Percentiles rank a stretch among this genome's conserved stretches.
These are phyloP conservation scores for Seminavis robusta DNA, from an alignment of 108 stramenopile species.

Conservation along the genomic window DNA sequence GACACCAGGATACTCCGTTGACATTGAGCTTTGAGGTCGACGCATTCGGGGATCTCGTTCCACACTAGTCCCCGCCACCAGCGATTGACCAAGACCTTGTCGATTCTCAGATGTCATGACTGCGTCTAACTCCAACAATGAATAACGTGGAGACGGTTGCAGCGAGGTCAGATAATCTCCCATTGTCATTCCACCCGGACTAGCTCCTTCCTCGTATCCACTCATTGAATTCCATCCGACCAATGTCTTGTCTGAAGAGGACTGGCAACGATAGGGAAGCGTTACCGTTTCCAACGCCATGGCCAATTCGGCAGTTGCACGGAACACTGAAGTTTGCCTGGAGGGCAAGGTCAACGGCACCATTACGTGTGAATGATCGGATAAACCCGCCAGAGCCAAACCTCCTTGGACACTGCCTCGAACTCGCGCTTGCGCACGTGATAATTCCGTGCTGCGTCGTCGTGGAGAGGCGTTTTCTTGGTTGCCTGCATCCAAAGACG, in stretches of 20 bases:
- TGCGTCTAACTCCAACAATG: slow-evolving; percentile 63
- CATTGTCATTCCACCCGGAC: slow-evolving; percentile 49
- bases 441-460: slow-evolving; percentile 20
- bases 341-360: slow-evolving; percentile 37
- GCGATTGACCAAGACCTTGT: slow-evolving; percentile 19
- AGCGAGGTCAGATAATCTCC: slow-evolving; percentile 58
- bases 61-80: slow-evolving; percentile 54
- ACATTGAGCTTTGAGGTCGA: slow-evolving; percentile 4
- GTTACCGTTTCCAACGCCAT: slow-evolving; percentile 67
- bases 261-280: slow-evolving; percentile 50
- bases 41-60: slow-evolving; percentile 57
- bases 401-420: slow-evolving; percentile 48
- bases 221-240: slow-evolving; percentile 7
- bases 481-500: neutral
- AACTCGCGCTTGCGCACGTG: slow-evolving; percentile 47
- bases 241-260: neutral
- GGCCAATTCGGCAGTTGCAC: slow-evolving; percentile 55
- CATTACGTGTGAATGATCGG: slow-evolving; percentile 50
- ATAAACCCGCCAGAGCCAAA: slow-evolving; percentile 52
- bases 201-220: slow-evolving; percentile 14
- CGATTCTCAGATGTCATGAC: slow-evolving; percentile 20
- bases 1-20: slow-evolving; percentile 41
- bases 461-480: neutral
- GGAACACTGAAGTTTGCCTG: slow-evolving; percentile 31
- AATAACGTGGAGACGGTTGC: slow-evolving; percentile 47